Conservation (phyloP, 805 yeast genomes). For the Candida boidinii region DNA sequence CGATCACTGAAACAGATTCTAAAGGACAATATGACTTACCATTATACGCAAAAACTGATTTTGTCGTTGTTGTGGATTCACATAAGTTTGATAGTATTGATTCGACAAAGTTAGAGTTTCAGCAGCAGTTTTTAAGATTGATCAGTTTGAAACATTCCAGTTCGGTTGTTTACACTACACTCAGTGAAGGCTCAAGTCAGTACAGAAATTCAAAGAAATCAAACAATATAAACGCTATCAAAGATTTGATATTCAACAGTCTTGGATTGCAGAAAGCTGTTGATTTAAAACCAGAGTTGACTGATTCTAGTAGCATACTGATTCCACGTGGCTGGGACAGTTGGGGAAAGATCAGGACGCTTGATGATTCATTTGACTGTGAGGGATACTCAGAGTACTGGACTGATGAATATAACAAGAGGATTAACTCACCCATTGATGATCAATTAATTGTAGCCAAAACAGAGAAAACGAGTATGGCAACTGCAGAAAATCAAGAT, state of each 20-base stretch:
- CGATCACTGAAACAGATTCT: not conserved
- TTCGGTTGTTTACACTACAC: constrained; percentile 3
- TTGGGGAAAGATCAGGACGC: constrained; percentile 36
- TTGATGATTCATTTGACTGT: constrained; percentile 26
- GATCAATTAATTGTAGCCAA: too few relatives aligned
- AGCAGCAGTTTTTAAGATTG: constrained; percentile 18
- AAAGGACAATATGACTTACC: not conserved
- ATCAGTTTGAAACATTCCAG: constrained; percentile 8
- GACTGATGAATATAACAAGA: constrained; percentile 1
- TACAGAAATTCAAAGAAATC: constrained; percentile 1
- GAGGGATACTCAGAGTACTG: constrained; percentile 5
- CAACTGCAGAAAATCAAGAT: too few relatives aligned
- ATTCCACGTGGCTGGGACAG: constrained; percentile 48
- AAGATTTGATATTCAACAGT: not conserved
- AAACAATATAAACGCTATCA: not conserved
- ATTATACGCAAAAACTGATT: constrained; percentile 1
- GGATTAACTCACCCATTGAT: not conserved
- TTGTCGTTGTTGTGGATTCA: constrained; percentile 4
- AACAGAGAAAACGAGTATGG: too few relatives aligned
- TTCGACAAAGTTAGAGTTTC: constrained; percentile 12
- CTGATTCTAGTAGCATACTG: constrained; percentile 12
- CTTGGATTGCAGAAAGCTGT: not conserved
- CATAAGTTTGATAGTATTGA: constrained; percentile 11
- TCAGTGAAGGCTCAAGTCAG: not conserved
- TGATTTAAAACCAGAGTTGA: constrained; percentile 2